Evolutionary conservation across 2,329 filamentous ascomycete species (phyloP), one percentile per base, ranked within the genome.

Genomic region (Myriangium duriaei): DNA sequence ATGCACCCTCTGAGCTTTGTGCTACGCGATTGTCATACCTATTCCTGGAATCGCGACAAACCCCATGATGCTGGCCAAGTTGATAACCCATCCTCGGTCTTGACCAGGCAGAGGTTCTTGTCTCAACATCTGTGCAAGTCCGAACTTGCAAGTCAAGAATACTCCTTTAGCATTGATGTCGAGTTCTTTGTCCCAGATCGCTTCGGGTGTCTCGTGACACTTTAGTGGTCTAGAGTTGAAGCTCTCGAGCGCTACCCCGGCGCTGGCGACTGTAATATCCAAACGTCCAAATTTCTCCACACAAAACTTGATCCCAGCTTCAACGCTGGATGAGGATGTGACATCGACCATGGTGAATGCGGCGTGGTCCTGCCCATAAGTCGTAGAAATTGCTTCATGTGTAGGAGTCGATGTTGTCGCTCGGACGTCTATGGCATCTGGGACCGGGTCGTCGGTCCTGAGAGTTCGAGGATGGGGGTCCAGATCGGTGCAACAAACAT

Each of bases 141-240:
- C 58, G 42, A 58, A 60, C 37, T 61, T 62, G 39, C 51, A 58
- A 5, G 59, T 54, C 10, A 62, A 49, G 39, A 62, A 63, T 4
- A 61, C 52, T 5, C 54, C 53, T 33, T 56, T 56, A 12, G 51
- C 48, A 44, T 61, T 62, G 33, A 62, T 51, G 4, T 47, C 44
- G 49, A 61, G 51, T 11, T 54, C 55, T 10, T 50, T 47, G 42
- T 62, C 60, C 42, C 51, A 61, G 30, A 57, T 47, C 11, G 42
- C 44, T 38, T 59, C 56, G 15, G 47, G 46, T 11, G 49, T 50
- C 39, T 57, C 50, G 32, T 58, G 52, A 7, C 21, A 26, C n/a
- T 26, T 26, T 26, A 26, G 7, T 26, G n/a, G 21, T n/a, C n/a
- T 7, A n/a, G 21, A 7, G 21, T 7, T 26, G 21, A n/a, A 7